Evolutionary conservation across 768 basidiomycete genomes (phyloP), one percentile per base, ranked within the genome.

Genomic region (Tylopilus rubrobrunneus): DNA sequence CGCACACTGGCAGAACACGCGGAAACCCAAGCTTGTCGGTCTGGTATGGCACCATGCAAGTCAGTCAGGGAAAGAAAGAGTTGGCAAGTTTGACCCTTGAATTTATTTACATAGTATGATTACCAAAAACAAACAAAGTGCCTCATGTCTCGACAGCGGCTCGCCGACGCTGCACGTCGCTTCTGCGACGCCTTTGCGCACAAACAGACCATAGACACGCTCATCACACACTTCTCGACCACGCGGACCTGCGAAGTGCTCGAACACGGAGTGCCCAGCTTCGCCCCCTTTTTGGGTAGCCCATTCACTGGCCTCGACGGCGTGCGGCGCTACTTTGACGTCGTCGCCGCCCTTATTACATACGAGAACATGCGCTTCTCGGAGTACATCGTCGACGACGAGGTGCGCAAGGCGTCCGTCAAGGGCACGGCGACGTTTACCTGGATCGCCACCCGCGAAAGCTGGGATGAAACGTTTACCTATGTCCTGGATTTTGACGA

Each of bases 401-500:
- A 79, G 46, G 71, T 65, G 39, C 66, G 72, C 40, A 80, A 76
- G 64, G 84, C 81, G n/a, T 77, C 74, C 17, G 74, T 78, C 51
- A 81, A 76, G 62, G 85, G 83, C 7, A 66, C 54, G 48, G 83
- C 79, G 11, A 72, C 53, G 21, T 86, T 86, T 66, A 81, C 76
- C 2, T 86, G 85, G 85, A 64, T 61, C 52, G 68, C 72, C 56
- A 81, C 80, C 6, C 61, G 65, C 42, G 72, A 85, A 62, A 74
- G 73, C 45, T 86, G 85, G 85, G 68, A 81, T 27, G 85, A 86
- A 71, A 75, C 72, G 15, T 87, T 86, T 59, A 68, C 73, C 9
- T 85, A 85, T 59, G 72, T 78, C 17, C 66, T 86, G 56, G 81
- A 81, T 63, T 85, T 85, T 62, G 84, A 85, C 51, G 73, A 79